These are phyloP conservation scores for Rubus parviflorus DNA, from an alignment of 306 rosid species.

Conservation along the genomic window DNA sequence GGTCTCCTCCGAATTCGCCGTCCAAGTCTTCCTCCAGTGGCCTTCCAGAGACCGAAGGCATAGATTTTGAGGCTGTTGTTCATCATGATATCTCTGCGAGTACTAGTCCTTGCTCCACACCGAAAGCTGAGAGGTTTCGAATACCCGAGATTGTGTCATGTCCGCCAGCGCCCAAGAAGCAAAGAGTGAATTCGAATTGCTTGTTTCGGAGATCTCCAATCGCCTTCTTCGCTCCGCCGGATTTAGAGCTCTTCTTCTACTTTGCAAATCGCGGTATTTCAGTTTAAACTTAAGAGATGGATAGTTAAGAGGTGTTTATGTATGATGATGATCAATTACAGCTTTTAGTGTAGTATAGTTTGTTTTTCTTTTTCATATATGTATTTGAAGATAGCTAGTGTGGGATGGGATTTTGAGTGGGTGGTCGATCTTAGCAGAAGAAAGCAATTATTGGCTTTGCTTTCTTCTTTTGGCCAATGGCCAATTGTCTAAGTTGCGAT, in stretches of 20 bases:
- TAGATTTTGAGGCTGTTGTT: conserved; percentile 36
- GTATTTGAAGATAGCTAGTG: conserved; percentile 1
- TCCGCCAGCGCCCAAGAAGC: conserved; percentile 94
- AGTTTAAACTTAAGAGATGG: conserved; percentile 39
- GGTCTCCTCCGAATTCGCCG: conserved; percentile 19
- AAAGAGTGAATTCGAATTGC: conserved; percentile 54
- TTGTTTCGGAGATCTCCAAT: conserved; percentile 54
- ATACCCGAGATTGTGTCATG: conserved; percentile 79
- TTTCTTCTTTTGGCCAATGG: conserved; percentile 28
- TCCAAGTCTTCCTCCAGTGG: conserved; percentile 35
- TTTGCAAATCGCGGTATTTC: conserved; percentile 61
- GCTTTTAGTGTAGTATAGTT: conserved; percentile 17
- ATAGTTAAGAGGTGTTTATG: neutral
- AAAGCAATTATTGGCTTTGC: conserved; percentile 35
- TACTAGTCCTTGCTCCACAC: conserved; percentile 60
- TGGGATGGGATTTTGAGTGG: conserved; percentile 32
- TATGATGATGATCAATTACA: conserved; percentile 30
- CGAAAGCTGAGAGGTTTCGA: conserved; percentile 69
- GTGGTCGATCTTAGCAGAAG: conserved; percentile 31
- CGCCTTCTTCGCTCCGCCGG: conserved; percentile 90
- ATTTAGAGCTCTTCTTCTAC: conserved; percentile 82
- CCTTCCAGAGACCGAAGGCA: conserved; percentile 26
- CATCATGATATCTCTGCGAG: conserved; percentile 34
- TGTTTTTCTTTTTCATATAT: conserved; percentile 11
- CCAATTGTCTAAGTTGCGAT: conserved; percentile 36